Percentiles rank a stretch among this genome's conserved stretches.
These are phyloP conservation scores for Tetradesmus lagerheimii DNA, from an alignment of 139 green algal species.

Conservation along the genomic window DNA sequence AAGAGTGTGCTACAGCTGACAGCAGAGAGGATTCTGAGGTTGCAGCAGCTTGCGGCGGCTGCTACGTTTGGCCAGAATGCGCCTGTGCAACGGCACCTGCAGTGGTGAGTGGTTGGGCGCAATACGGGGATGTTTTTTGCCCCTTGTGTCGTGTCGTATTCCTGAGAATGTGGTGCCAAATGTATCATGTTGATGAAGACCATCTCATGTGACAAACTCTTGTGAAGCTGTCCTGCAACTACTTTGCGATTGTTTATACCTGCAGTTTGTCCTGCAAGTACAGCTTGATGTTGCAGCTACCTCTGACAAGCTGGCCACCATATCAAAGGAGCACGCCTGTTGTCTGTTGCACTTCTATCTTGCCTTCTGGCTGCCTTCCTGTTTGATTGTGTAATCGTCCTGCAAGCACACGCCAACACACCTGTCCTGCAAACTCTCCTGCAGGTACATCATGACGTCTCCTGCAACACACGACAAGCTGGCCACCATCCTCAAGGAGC, in stretches of 20 bases:
- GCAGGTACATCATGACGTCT: constrained; percentile 89
- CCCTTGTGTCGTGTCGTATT: too few species aligned
- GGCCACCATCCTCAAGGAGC: neutral
- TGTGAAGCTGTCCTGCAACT: too few species aligned
- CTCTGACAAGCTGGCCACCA: constrained; percentile 52
- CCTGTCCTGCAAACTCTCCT: neutral
- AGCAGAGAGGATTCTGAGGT: constrained; percentile 81
- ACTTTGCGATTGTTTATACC: neutral
- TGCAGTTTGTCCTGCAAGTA: constrained; percentile 49
- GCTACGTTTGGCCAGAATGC: constrained; percentile 31
- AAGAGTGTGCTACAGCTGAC: constrained; percentile 94
- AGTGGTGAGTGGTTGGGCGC: constrained; percentile 62
- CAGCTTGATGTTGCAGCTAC: constrained; percentile 89
- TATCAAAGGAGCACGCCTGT: neutral
- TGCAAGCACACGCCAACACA: too few species aligned
- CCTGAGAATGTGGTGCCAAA: too few species aligned
- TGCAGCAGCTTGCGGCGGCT: constrained; percentile 77
- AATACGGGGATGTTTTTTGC: neutral
- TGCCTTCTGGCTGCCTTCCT: too few species aligned
- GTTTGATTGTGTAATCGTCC: too few species aligned
- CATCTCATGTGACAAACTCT: too few species aligned
- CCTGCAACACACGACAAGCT: constrained; percentile 72
- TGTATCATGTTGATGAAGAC: too few species aligned
- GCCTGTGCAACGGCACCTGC: constrained; percentile 44
- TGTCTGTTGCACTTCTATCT: too few species aligned